Base-by-base conservation (phyloP, 2,329 filamentous ascomycete genomes). In the Xylariaceae sp. region DNA sequence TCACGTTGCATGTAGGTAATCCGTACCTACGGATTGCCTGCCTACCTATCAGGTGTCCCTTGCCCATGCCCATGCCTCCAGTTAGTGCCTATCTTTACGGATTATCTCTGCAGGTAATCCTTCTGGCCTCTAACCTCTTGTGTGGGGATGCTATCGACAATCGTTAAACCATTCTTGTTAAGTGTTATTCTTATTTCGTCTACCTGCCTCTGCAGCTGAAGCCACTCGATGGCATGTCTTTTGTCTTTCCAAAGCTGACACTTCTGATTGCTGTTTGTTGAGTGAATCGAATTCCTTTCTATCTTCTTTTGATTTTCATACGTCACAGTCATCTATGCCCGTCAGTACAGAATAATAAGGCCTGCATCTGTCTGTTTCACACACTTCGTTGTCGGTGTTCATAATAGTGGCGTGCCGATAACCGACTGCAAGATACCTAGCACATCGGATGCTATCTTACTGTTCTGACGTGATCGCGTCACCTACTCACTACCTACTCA, bases 211-310 rank as follows among this genome's bases (percentile, higher is more conserved):
- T 30, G 23, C 23, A 30, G 23, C 64, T 58, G 66, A 63, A 54
- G 61, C 65, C 64, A 64, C 66, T 66, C 66, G 64, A 60, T 59
- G 62, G 55, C 51, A 45, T 54, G 5, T 54, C 63, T 17, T 35
- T 13, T 35, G 11, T 10, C 18, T 65, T 64, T 63, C 62, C 56
- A 56, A 58, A 51, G 55, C 61, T 59, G 59, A 30, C 60, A 61
- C 64, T 13, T 62, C 60, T 61, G 69, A 67, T 68, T 70, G 69
- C 67, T 68, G 66, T 68, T 64, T 68, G 66, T 67, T 62, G 65
- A 58, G 37, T 66, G 71, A 67, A 68, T 69, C 65, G 65, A 66
- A 64, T 67, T 64, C 67, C 64, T 60, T 30, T 23, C 37, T 42
- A 3, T 13, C 37, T 15, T 68, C 62, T 61, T 49, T 59, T 55